These are phyloP conservation scores for Xylariales sp. DNA, from an alignment of 2,329 filamentous ascomycete genomes.

Conservation along the genomic window DNA sequence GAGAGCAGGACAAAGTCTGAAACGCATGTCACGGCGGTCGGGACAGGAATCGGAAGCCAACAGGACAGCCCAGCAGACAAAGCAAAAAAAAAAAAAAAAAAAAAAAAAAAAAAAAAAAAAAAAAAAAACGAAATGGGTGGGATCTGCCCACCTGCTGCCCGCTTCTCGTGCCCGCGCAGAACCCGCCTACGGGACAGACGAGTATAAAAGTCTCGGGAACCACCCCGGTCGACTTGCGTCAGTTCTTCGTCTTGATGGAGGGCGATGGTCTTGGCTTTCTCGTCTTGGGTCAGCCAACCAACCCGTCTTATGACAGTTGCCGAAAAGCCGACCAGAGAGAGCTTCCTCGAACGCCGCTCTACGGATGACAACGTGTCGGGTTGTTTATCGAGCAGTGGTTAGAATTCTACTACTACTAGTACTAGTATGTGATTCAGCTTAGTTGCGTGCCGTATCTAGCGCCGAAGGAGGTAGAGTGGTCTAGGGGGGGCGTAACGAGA, in stretches of 20 bases:
- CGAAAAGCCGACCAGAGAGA: slow-evolving; percentile 15
- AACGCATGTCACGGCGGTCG: slow-evolving; percentile 3
- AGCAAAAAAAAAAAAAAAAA: neutral
- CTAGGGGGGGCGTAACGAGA: neutral
- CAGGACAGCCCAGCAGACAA: neutral
- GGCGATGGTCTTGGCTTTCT: slow-evolving; percentile 15
- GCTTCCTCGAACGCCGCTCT: too few species aligned
- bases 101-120: neutral
- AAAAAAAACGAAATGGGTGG: neutral
- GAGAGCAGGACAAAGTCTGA: slow-evolving; percentile 1
- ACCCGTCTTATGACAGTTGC: slow-evolving; percentile 3
- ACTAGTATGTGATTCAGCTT: neutral
- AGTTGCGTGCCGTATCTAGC: neutral
- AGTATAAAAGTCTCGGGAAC: slow-evolving; percentile 9
- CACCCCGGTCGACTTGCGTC: slow-evolving; percentile 26
- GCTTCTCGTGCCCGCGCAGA: too few species aligned
- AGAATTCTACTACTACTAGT: too few species aligned
- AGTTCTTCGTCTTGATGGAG: slow-evolving; percentile 21
- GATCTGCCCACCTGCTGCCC: slow-evolving; percentile 8
- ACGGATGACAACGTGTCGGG: neutral
- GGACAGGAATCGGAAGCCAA: neutral
- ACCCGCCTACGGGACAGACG: neutral
- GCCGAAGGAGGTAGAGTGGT: too few species aligned
- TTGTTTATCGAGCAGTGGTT: neutral
- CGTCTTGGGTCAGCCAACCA: too few species aligned